Base-by-base conservation (phyloP, 345 rosid genomes). In the Viola odorata region DNA sequence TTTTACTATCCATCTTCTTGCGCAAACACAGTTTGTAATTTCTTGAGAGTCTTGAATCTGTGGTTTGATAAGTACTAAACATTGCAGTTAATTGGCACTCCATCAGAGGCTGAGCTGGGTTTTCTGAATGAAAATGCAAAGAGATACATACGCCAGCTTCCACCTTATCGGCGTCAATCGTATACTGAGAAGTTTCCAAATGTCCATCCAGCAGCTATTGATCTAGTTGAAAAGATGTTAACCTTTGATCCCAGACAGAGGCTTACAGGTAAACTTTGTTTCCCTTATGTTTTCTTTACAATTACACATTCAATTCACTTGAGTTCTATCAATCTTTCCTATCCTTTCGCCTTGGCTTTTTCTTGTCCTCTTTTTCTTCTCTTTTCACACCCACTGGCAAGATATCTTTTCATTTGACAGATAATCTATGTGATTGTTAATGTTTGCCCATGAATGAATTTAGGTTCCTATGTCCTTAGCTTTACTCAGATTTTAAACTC, bases 161-260 rank as follows among this genome's bases (percentile, higher is more conserved):
- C 86, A 62, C 56, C 12, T 50, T 55, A 73, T 70, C 81, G 56
- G 39, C 87, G 90, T 10, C 94, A 84, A 59, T 87, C 97, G 53
- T 83, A 89, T 76, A 69, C 76, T 36, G 88, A 80, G 65, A 87
- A 79, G 62, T 89, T 89, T 67, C 95, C 96, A 1, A 82, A 40
- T 59, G 90, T 83, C 68, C 81, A 83, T 60, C 80, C 87, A 0
- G 37, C 63, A 62, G 98, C 95, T 45, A 82, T 92, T 58, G 91
- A 89, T 78, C 91, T 92, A 17, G 75, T 85, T 59, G 94, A 92
- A 68, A 92, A 81, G 87, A 89, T 92, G 91, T 68, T 92, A 32
- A 85, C 81, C 7, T 92, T 92, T 73, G 98, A 92, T 77, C 90
- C 94, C 16, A 74, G 87, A 52, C 73, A 37, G 68, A 85, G 97